Evolutionary conservation across 352 stramenopile genomes (phyloP), one percentile per base, ranked within the genome.

Genomic region (Globisporangium heterothallicum): DNA sequence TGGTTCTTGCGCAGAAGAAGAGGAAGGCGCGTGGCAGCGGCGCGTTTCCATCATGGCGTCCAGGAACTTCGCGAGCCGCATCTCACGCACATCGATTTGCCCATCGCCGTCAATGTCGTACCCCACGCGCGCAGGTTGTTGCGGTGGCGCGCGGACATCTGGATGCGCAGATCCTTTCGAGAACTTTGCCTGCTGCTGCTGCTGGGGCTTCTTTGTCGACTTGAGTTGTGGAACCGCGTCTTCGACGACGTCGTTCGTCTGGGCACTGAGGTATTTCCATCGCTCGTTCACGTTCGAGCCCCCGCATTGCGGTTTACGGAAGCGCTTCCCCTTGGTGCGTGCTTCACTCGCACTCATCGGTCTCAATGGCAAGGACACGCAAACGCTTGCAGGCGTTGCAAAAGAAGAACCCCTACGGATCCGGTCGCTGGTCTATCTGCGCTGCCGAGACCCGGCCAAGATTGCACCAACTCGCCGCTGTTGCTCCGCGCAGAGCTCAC

Each of bases 81-180:
- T 80, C 50, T 88, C 76, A 10, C 76, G 76, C 18, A 84, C 66
- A 38, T 88, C 76, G 48, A 88, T 65, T 27, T 80, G 59, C 0
- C 76, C 76, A 35, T 88, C 76, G 25, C 76, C 73, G 40, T 88
- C 73, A 50, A 85, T 88, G 49, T 88, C 76, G 30, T 81, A 85
- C 25, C 66, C 74, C 4, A 47, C 19, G 26, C 44, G 44, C 53
- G 36, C 21, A n/a, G 41, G 48, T 42, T 42, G 35, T 50, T 9
- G 27, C 41, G 3, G 25, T 16, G 10, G 22, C 18, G 9, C 7
- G 38, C 7, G 18, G 6, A 8, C 35, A 49, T 53, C 7, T 27
- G 55, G 13, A 14, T 6, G 16, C 26, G 35, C 41, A 29, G 27
- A 4, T n/a, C 6, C 27, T 68, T 65, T 47, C n/a, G n/a, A 57